Evolutionary conservation across 1,284 basidiomycete genomes (phyloP), one percentile per base, ranked within the genome.

Genomic region (Tilletia caries): DNA sequence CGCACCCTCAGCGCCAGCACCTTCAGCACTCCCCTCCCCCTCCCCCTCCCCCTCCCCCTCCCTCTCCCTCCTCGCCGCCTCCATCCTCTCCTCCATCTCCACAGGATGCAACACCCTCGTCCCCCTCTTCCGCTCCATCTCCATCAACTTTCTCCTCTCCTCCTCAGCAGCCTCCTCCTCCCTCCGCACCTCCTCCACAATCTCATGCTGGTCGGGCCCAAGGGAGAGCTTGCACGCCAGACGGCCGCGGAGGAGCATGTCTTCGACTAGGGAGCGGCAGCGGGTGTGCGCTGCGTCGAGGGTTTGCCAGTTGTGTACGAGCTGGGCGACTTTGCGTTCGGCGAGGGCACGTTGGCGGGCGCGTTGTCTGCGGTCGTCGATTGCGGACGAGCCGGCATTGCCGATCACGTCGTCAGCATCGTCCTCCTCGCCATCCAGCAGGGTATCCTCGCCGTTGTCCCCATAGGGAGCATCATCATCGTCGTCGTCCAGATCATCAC

Each of bases 101-200:
- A 72, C 71, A 1, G 79, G 75, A 67, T 81, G 79, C 32, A 81
- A 64, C 20, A 81, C 78, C 25, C 69, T 37, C 50, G 76, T 80
- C 34, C 58, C 58, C 58, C 29, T 29, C 58, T 29, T 29, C 13
- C 4, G 12, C 58, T 34, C 32, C 58, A 33, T 29, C 58, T 62
- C 58, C 18, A 33, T 34, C 58, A 33, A 29, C 58, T 29, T 33
- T 15, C 4, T 20, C 32, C 58, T 33, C 58, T 62, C 58, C 32
- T n/a, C 29, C 58, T 62, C 32, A 25, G 58, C 58, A 32, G 58
- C 58, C 32, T 62, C 58, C 33, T 62, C 58, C 32, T 62, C 58
- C 58, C 58, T 32, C 58, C 58, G 29, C 5, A 62, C 58, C 29
- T 62, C 58, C 32, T 62, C 58, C 58, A 62, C 58, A 37, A 62